These are phyloP conservation scores for Aquanectria penicillioides DNA, from an alignment of 2,329 filamentous ascomycete species.

Conservation along the genomic window DNA sequence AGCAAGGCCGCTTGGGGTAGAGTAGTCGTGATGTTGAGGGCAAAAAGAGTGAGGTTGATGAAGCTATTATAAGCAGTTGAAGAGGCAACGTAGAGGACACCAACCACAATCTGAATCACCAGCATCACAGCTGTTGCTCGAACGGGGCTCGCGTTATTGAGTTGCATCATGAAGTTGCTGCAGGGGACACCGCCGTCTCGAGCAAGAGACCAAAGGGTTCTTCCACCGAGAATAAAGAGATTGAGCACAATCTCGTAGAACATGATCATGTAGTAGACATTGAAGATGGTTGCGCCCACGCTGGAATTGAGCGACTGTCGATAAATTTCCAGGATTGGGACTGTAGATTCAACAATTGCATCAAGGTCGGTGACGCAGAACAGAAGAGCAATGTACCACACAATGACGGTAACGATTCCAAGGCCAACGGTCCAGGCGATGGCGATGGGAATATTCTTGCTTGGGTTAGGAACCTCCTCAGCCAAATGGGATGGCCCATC, in stretches of 20 bases:
- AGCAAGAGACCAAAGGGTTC: constrained; percentile 6
- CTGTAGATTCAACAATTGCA: neutral
- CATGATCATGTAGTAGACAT: neutral
- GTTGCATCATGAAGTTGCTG: neutral
- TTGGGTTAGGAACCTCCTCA: constrained; percentile 7
- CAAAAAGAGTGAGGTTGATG: neutral
- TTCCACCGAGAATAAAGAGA: neutral
- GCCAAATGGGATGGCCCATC: constrained; percentile 4
- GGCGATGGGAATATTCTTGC: neutral
- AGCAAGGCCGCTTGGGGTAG: neutral
- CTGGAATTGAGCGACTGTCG: neutral
- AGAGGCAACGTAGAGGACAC: neutral
- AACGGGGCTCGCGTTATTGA: neutral
- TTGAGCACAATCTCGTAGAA: neutral
- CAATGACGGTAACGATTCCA: neutral
- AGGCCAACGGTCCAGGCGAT: neutral
- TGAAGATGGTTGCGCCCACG: neutral
- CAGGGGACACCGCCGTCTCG: constrained; percentile 5
- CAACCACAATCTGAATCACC: neutral
- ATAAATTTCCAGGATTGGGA: constrained; percentile 2
- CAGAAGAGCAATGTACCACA: neutral
- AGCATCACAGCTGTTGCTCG: neutral
- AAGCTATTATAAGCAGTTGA: constrained; percentile 7
- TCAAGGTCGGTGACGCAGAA: constrained; percentile 6
- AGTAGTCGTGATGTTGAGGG: neutral